phyloP scores from a whole-genome alignment of 768 basidiomycete genomes.

The Trametes sanguinea region DNA sequence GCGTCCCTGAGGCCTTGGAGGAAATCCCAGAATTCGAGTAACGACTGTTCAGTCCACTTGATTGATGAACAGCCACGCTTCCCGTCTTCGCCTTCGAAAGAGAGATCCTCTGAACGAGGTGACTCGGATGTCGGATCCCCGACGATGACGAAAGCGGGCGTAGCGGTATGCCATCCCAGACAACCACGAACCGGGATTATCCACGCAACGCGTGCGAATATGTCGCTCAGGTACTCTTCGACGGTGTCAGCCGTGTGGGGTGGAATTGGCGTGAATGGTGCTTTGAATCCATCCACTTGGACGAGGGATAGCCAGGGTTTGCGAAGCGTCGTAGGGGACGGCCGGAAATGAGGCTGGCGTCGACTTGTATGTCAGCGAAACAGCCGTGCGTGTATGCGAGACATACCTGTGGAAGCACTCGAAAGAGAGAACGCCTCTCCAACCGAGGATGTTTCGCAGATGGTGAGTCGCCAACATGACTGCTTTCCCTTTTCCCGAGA shows the following conservation, averaged over 20 bases:
- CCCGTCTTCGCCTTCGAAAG: not conserved
- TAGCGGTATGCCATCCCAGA: constrained; percentile 18
- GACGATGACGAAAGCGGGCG: constrained; percentile 9
- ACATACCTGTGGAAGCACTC: constrained; percentile 4
- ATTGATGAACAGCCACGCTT: not conserved
- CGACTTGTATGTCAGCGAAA: not conserved
- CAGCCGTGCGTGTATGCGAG: not conserved
- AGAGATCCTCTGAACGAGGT: not conserved
- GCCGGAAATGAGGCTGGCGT: constrained; percentile 9
- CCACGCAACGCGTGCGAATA: constrained; percentile 19
- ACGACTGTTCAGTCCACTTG: constrained; percentile 17
- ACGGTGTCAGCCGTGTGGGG: constrained; percentile 9
- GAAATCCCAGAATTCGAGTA: constrained; percentile 19
- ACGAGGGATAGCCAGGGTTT: not conserved
- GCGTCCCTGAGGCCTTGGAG: constrained; percentile 11
- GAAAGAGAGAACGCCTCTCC: not conserved
- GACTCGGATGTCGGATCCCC: not conserved
- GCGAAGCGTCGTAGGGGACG: not conserved
- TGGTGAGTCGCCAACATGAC: not conserved
- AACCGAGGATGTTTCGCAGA: constrained; percentile 1
- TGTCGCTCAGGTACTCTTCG: not conserved
- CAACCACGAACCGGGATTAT: constrained; percentile 24
- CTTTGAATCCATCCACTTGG: not conserved
- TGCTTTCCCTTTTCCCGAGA: not conserved
- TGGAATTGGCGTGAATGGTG: not conserved